Conservation (phyloP, 2,329 filamentous ascomycete genomes). For the Cordyceps fumosorosea region DNA sequence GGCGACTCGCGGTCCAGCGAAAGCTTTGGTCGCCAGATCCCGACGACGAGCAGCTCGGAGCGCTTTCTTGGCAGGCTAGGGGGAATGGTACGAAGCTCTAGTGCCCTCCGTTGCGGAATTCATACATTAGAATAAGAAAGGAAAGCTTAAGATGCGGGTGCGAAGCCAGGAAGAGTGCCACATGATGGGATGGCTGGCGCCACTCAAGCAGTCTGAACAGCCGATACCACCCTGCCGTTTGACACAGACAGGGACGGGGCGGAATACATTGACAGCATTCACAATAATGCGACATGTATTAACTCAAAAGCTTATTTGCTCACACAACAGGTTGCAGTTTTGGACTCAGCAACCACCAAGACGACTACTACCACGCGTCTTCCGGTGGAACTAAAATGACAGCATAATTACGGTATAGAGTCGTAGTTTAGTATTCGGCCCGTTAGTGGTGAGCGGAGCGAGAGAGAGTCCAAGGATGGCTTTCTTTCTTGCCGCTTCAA, state of each 20-base stretch:
- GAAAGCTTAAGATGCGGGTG: background rate
- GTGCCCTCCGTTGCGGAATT: too few relatives aligned
- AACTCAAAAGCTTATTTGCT: too few relatives aligned
- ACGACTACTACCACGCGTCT: too few relatives aligned
- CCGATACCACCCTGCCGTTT: background rate
- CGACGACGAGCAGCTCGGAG: background rate
- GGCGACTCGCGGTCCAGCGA: background rate
- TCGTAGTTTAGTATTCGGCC: background rate
- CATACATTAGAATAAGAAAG: background rate
- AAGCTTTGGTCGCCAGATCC: background rate
- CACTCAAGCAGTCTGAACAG: background rate
- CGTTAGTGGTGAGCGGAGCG: background rate
- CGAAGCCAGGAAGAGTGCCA: background rate
- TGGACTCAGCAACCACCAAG: too few relatives aligned
- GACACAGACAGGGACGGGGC: background rate
- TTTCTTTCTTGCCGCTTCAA: background rate
- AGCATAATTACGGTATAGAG: background rate
- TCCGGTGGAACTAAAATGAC: background rate
- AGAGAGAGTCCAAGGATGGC: background rate
- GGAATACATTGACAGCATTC: background rate
- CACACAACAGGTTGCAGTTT: background rate
- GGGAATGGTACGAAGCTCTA: too few relatives aligned
- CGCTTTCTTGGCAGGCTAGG: background rate
- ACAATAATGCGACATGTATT: too few relatives aligned
- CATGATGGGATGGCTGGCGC: constrained; percentile 1